Evolutionary conservation across 2,329 filamentous ascomycete species (phyloP).

Genomic region (Eurotiales sp.): DNA sequence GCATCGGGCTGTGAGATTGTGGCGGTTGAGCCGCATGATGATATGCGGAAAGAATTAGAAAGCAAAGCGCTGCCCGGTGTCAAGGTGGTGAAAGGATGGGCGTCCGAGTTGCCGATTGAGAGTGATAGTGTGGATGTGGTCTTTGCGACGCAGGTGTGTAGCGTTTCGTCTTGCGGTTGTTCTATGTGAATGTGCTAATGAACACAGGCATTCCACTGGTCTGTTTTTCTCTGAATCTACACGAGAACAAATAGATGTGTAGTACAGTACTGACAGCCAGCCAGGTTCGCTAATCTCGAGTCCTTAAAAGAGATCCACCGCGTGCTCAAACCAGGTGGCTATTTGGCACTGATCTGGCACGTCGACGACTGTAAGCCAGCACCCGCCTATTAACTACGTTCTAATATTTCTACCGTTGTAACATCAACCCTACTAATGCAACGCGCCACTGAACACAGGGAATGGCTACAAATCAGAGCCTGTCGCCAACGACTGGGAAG

Average conservation of each 20-base stretch:
- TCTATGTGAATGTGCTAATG: too few relatives aligned
- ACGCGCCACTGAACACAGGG: slow-evolving; percentile 51
- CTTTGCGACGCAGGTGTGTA: slow-evolving; percentile 61
- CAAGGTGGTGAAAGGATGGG: slow-evolving; percentile 55
- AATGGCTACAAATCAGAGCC: slow-evolving; percentile 59
- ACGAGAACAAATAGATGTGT: too few relatives aligned
- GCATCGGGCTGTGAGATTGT: slow-evolving; percentile 52
- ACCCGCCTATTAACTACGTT: not conserved
- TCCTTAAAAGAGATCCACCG: slow-evolving; percentile 65
- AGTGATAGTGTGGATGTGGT: slow-evolving; percentile 62
- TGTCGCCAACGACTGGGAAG: slow-evolving; percentile 59
- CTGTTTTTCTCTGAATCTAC: slow-evolving; percentile 19
- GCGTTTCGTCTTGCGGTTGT: too few relatives aligned
- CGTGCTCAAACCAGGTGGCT: slow-evolving; percentile 57
- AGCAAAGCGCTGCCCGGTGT: slow-evolving; percentile 57
- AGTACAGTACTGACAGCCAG: not conserved
- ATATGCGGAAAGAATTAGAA: slow-evolving; percentile 62
- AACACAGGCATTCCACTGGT: slow-evolving; percentile 51
- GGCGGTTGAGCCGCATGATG: slow-evolving; percentile 61
- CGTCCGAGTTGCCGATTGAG: slow-evolving; percentile 53
- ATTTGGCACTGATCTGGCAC: slow-evolving; percentile 69
- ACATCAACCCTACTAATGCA: too few relatives aligned
- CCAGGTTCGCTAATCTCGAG: slow-evolving; percentile 64
- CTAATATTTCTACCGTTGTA: too few relatives aligned
- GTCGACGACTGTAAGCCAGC: slow-evolving; percentile 61